Evolutionary conservation across 2,329 filamentous ascomycete genomes (phyloP).

Genomic region (Alternaria triticimaculans): DNA sequence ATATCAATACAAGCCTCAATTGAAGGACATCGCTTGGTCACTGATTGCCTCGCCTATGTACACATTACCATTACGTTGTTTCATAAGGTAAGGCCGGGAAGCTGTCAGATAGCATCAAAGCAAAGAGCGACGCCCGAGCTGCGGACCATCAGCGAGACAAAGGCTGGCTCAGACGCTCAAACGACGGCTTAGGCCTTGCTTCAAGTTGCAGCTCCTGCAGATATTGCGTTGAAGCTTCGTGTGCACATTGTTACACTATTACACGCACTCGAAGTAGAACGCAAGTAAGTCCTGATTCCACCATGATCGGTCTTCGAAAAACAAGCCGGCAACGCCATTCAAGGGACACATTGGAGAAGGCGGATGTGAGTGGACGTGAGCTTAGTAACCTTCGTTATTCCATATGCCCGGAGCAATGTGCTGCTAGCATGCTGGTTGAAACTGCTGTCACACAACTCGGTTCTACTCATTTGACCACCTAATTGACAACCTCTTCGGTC

Average conservation of each 20-base stretch:
- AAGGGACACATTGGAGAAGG: not conserved
- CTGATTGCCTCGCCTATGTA: not conserved
- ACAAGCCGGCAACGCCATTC: not conserved
- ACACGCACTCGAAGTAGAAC: not conserved
- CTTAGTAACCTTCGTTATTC: not conserved
- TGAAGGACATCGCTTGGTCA: not conserved
- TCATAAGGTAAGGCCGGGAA: not conserved
- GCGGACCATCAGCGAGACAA: not conserved
- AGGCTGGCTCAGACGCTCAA: not conserved
- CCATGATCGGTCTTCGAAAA: not conserved
- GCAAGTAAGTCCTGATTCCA: not conserved
- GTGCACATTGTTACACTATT: not conserved
- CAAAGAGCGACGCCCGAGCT: not conserved
- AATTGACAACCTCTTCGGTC: conserved; percentile 74
- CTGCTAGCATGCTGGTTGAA: not conserved
- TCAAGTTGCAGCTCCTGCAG: not conserved
- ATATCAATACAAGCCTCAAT: not conserved
- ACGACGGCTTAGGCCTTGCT: not conserved
- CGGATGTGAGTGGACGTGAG: not conserved
- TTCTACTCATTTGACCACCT: conserved; percentile 7
- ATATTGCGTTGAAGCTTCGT: not conserved
- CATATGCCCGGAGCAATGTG: not conserved
- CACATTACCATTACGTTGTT: not conserved
- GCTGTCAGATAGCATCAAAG: not conserved
- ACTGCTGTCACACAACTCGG: not conserved